These are phyloP conservation scores for Starmerella floricola DNA, from an alignment of 805 yeast species.

Conservation along the genomic window DNA sequence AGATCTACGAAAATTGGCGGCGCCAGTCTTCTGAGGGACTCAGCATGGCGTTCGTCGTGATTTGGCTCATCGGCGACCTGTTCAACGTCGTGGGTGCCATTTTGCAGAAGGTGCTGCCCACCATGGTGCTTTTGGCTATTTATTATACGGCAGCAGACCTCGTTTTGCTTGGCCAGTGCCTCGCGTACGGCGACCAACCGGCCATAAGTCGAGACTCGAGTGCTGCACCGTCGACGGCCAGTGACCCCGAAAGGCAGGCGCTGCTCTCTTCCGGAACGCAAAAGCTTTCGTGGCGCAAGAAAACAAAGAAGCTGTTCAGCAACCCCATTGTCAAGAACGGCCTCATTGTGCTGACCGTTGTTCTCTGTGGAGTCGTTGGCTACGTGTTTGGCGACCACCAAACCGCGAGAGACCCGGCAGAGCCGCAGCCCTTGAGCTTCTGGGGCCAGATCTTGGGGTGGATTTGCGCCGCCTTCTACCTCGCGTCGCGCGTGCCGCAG, in stretches of 20 bases:
- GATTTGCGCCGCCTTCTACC: conserved; percentile 35
- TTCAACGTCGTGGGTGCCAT: conserved; percentile 88
- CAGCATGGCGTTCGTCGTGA: conserved; percentile 68
- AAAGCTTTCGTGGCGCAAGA: neutral
- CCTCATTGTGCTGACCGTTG: conserved; percentile 52
- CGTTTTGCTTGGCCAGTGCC: conserved; percentile 70
- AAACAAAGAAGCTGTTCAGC: neutral
- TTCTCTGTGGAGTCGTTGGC: conserved; percentile 72
- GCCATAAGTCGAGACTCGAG: neutral
- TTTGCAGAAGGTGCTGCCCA: conserved; percentile 80
- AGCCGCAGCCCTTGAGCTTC: conserved; percentile 47
- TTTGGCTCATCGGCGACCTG: conserved; percentile 90
- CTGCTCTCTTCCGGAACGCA: conserved; percentile 4
- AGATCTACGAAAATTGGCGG: conserved; percentile 65
- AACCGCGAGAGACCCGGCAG: conserved; percentile 32
- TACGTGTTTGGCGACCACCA: conserved; percentile 60
- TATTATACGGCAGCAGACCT: conserved; percentile 89
- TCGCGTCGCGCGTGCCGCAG: conserved; percentile 90
- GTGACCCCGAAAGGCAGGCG: conserved; percentile 12
- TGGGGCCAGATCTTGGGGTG: conserved; percentile 82
- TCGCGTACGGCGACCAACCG: conserved; percentile 45
- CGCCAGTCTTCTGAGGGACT: conserved; percentile 83
- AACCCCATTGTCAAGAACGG: conserved; percentile 20
- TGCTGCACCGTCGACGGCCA: conserved; percentile 1
- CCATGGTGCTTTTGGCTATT: conserved; percentile 84